A percentile compares a stretch with the other conserved stretches of the same genome.
phyloP scores from a whole-genome alignment of 345 rosid species.

The Sonneratia alba region DNA sequence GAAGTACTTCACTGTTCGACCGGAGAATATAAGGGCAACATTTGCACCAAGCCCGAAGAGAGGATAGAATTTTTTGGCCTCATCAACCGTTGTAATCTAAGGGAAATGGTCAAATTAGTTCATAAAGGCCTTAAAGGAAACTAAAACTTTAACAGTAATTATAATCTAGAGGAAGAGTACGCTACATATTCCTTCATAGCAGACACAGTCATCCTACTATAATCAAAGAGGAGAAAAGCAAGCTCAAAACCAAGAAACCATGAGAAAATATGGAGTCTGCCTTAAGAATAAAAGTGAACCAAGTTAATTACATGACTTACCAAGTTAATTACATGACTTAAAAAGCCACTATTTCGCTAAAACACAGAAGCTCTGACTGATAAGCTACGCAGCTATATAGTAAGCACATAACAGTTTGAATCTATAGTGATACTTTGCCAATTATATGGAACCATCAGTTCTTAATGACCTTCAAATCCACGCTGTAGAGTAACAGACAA shows the following conservation, averaged over 20 bases:
- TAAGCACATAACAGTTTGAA: not conserved
- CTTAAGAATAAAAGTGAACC: not conserved
- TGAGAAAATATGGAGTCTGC: not conserved
- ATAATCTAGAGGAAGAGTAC: not conserved
- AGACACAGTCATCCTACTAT: not conserved
- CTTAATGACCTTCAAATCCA: not conserved
- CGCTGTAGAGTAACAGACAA: not conserved
- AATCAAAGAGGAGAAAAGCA: not conserved
- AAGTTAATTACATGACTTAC: not conserved
- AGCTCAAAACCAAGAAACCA: not conserved
- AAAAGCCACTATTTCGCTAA: not conserved
- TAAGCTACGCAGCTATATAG: not conserved
- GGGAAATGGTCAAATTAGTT: not conserved
- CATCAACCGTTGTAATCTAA: constrained; percentile 91
- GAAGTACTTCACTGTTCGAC: constrained; percentile 91
- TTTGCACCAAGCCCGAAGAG: constrained; percentile 92
- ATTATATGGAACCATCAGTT: not conserved
- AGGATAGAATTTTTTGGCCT: constrained; percentile 93
- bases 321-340: not conserved
- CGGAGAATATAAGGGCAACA: constrained; percentile 90
- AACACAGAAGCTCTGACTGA: not conserved
- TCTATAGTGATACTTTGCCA: not conserved
- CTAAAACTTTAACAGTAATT: not conserved
- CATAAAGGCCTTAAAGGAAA: not conserved
- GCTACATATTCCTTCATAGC: not conserved